phyloP scores from a whole-genome alignment of 352 stramenopile genomes.

The Phytophthora pini region DNA sequence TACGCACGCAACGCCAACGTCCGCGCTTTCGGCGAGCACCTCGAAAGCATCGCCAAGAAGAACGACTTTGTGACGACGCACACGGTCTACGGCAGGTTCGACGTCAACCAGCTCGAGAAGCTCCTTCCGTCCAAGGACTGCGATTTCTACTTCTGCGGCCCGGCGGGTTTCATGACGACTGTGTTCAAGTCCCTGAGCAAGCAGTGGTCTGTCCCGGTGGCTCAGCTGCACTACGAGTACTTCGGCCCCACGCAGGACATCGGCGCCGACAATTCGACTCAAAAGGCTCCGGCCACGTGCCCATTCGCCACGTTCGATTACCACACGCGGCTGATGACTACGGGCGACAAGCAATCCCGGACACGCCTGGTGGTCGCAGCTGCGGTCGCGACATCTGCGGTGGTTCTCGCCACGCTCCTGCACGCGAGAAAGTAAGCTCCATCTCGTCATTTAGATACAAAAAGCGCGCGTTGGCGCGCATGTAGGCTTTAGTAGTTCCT shows the following conservation, averaged over 20 bases:
- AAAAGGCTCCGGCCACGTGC: conserved; percentile 9
- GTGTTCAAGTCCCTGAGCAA: conserved; percentile 46
- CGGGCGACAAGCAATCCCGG: conserved; percentile 9
- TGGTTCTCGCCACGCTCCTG: conserved; percentile 23
- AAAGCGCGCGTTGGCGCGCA: conserved; percentile 1
- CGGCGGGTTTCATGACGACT: conserved; percentile 58
- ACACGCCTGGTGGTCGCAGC: conserved; percentile 21
- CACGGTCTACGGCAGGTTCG: conserved; percentile 40
- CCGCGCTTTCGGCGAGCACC: conserved; percentile 38
- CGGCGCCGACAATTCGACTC: conserved; percentile 14
- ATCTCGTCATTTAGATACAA: conserved; percentile 1
- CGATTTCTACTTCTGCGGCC: conserved; percentile 70
- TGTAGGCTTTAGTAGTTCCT: not conserved
- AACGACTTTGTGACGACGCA: conserved; percentile 47
- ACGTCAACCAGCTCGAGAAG: conserved; percentile 39
- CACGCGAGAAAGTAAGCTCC: conserved; percentile 13
- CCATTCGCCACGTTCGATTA: conserved; percentile 32
- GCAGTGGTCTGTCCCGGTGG: conserved; percentile 41
- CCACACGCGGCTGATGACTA: conserved; percentile 18
- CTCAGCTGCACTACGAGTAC: conserved; percentile 70
- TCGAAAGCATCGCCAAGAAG: conserved; percentile 39
- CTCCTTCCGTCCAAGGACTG: conserved; percentile 43
- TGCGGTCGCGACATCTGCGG: conserved; percentile 21
- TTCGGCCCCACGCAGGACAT: conserved; percentile 65
- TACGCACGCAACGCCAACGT: conserved; percentile 47